Evolutionary conservation across 257 asterid species (phyloP).

Genomic region (Solanum boliviense): DNA sequence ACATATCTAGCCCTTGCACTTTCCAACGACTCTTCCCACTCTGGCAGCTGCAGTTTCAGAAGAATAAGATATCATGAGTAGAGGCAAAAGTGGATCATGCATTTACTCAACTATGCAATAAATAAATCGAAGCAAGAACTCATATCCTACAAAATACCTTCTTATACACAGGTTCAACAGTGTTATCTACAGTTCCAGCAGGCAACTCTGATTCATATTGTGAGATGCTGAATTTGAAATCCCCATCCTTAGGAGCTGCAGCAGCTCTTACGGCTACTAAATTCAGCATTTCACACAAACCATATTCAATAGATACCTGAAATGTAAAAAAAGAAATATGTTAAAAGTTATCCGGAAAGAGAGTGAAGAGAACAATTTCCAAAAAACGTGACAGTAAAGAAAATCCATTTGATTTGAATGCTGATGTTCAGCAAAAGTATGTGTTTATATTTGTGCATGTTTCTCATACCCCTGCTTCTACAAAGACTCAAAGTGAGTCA

Average conservation of each 20-base stretch:
- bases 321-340: background rate
- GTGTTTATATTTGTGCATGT: background rate
- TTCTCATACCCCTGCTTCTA: background rate
- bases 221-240: constrained; percentile 47
- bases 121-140: background rate
- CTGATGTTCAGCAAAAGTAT: background rate
- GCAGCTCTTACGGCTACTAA: constrained; percentile 44
- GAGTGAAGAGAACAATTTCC: background rate
- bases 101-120: background rate
- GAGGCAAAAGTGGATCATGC: background rate
- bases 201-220: constrained; percentile 64
- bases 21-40: constrained; percentile 54
- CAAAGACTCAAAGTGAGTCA: background rate
- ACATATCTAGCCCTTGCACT: constrained; percentile 55
- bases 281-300: constrained; percentile 81
- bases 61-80: constrained; percentile 1
- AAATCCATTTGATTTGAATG: background rate
- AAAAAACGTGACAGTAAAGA: background rate
- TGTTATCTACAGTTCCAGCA: constrained; percentile 47
- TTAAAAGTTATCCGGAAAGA: background rate
- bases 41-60: constrained; percentile 43
- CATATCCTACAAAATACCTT: constrained; percentile 34
- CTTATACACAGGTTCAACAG: constrained; percentile 31
- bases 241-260: constrained; percentile 68
- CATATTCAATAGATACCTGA: constrained; percentile 78